Evolutionary conservation across 225 moss, liverwort and hornwort species (phyloP).

Genomic region (Climacium dendroides): DNA sequence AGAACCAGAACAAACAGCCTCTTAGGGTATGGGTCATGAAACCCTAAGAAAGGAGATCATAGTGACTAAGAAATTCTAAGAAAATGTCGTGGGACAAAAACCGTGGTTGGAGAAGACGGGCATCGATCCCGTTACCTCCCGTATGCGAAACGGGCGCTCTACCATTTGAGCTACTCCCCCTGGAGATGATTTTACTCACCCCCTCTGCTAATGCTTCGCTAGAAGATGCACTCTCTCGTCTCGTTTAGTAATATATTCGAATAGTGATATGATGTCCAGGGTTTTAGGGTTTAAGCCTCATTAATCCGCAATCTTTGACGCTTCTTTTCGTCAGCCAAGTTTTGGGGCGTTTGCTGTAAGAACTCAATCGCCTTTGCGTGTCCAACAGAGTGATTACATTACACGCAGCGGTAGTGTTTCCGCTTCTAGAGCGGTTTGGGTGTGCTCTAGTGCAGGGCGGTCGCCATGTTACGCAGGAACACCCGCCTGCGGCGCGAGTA

Average conservation of each 20-base stretch:
- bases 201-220: neutral
- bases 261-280: neutral
- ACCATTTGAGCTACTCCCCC: conserved; percentile 30
- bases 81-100: too few species aligned
- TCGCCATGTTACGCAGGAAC: conserved; percentile 62
- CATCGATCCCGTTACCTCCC: conserved; percentile 25
- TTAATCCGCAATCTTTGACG: too few species aligned
- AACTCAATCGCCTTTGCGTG: neutral
- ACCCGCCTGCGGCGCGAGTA: conserved; percentile 89
- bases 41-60: too few species aligned
- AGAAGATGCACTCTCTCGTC: fast-evolving
- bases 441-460: neutral
- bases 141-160: conserved; percentile 22
- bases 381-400: neutral
- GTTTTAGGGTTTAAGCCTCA: neutral
- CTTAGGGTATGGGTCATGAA: too few species aligned
- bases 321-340: neutral
- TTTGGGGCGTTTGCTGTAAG: neutral
- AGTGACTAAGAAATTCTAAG: too few species aligned
- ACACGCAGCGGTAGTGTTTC: neutral
- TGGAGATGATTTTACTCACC: fast-evolving
- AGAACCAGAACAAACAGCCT: too few species aligned
- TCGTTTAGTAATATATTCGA: fast-evolving
- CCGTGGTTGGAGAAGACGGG: neutral
- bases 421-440: neutral